A percentile compares a stretch with the other conserved stretches of the same genome.
Conservation (phyloP, 1,284 basidiomycete genomes). For the Ustilago hordei region DNA sequence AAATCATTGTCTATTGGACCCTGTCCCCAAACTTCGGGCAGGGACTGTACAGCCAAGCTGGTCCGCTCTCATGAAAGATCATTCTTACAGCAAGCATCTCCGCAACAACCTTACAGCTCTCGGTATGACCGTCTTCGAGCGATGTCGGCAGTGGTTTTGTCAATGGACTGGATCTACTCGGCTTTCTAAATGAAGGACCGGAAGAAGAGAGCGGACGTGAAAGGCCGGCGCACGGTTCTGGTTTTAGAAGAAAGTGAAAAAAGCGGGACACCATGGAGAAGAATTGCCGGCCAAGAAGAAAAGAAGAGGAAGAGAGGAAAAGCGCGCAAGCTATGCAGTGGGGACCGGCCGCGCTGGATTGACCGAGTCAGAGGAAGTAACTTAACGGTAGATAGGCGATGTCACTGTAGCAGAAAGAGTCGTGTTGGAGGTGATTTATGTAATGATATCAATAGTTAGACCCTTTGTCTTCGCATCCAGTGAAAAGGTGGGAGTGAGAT, state of each 20-base stretch:
- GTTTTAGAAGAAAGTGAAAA: conserved; percentile 18
- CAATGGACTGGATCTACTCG: no score
- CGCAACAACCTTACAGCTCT: no score
- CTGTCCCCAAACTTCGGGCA: no score
- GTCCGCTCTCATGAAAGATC: no score
- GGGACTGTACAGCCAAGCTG: no score
- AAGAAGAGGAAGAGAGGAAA: background rate
- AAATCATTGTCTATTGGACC: no score
- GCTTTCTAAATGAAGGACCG: no score
- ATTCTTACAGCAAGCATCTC: no score
- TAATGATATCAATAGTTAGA: background rate
- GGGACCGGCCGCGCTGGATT: background rate
- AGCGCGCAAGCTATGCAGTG: conserved; percentile 1
- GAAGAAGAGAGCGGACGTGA: background rate
- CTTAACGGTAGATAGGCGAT: conserved; percentile 4
- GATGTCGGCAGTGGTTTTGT: no score
- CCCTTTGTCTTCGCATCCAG: conserved; percentile 3
- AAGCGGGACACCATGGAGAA: background rate
- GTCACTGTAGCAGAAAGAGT: background rate
- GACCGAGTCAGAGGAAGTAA: conserved; percentile 5
- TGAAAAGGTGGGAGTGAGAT: background rate
- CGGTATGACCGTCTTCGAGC: no score
- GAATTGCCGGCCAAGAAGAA: conserved; percentile 2
- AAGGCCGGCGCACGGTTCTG: conserved; percentile 17
- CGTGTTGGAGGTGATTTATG: background rate